Base-by-base conservation (phyloP, 2,329 filamentous ascomycete species). In the Chrysosphaeria jannelii region DNA sequence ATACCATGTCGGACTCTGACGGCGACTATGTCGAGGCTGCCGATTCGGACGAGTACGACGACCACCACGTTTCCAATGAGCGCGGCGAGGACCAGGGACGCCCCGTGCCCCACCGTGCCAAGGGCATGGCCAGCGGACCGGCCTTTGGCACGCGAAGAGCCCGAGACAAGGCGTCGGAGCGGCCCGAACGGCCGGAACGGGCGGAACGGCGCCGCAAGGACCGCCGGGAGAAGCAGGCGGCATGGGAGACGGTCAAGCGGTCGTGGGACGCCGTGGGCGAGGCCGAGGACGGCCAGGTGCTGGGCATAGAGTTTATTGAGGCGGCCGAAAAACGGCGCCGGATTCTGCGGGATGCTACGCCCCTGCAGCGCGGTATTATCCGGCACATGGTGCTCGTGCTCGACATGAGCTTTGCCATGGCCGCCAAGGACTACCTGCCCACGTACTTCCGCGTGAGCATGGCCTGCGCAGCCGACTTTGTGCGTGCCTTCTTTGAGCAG, bases 401-500 rank as follows among this genome's bases (percentile, higher is more conserved):
- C 16, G 85, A 97, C 43, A 68, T 93, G 44, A 89, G 75, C 12
- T 69, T 74, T 31, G 75, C 81, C 23, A 97, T 97, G 85, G 47
- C 63, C 5, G 79, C 93, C 44, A 93, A 93, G 45, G 85, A 97
- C 39, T 55, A 93, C 33, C 62, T 85, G 13, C 85, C 85, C 5
- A 90, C 67, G 20, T 62, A 81, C 29, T 79, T 81, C 43, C 57
- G 78, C 18, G 57, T 91, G 15, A 70, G 67, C 24, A 55, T 91
- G 37, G 66, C 66, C 31, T 88, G 78, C 43, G 70, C 78, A 10
- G 61, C 69, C 31, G 69, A 78, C 27, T 97, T 93, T 43, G 70
- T 93, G 23, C 59, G 67, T 28, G 81, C 91, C 42, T 97, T 76
- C 46, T 97, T 93, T 39, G 85, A 93, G 45, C 85, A 97, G 45